phyloP scores from a whole-genome alignment of 192 early-diverging fungal species.

The Chytriomyces sp. region DNA sequence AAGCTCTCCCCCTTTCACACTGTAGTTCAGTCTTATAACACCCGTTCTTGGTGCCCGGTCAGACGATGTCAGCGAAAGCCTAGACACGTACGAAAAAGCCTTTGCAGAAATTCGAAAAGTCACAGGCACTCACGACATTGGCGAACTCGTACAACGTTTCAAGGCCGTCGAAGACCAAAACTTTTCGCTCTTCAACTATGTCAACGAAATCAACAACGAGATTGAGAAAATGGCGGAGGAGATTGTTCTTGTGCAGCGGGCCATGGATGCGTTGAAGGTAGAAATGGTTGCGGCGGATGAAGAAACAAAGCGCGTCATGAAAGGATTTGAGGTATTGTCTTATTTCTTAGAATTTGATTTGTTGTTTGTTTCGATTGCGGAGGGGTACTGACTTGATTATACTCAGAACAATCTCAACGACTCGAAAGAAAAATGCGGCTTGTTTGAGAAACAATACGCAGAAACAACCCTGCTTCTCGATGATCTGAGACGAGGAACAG shows the following conservation, averaged over 20 bases:
- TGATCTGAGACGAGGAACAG: conserved; percentile 49
- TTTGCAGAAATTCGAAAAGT: conserved; percentile 60
- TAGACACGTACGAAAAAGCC: conserved; percentile 58
- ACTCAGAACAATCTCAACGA: conserved; percentile 41
- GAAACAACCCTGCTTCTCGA: conserved; percentile 41
- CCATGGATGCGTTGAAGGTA: conserved; percentile 53
- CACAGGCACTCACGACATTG: conserved; percentile 59
- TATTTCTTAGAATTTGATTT: too few species aligned
- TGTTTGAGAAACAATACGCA: conserved; percentile 50
- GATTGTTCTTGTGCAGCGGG: conserved; percentile 56
- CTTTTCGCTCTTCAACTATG: conserved; percentile 72
- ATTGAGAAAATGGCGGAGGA: conserved; percentile 64
- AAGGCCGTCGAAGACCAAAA: conserved; percentile 66
- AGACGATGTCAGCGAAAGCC: conserved; percentile 50
- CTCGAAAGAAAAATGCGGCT: conserved; percentile 38
- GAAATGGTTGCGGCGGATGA: conserved; percentile 51
- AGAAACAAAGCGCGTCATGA: conserved; percentile 46
- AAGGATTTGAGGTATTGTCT: conserved; percentile 48
- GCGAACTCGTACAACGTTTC: conserved; percentile 61
- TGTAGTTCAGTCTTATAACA: too few species aligned
- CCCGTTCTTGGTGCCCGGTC: too few species aligned
- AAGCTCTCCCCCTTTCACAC: too few species aligned
- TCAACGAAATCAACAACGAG: conserved; percentile 69
- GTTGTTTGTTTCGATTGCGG: too few species aligned
- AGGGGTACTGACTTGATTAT: background rate